Evolutionary conservation across 805 yeast species (phyloP).

Genomic region (Blastobotrys parvus): DNA sequence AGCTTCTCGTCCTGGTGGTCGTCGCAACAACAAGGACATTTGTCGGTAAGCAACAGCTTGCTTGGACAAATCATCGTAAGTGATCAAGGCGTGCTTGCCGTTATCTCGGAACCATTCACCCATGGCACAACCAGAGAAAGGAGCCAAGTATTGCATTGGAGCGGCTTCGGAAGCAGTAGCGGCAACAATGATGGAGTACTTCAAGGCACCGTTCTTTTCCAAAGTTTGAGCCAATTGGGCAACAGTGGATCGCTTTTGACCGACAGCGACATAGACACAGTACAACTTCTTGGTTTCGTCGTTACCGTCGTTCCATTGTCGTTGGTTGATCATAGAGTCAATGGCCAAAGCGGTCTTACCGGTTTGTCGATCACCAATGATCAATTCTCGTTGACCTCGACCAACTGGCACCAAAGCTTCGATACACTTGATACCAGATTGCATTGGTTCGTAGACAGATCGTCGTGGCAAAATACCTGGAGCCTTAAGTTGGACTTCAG

Average conservation of each 20-base stretch:
- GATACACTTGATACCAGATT: conserved; percentile 98
- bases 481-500: conserved; percentile 98
- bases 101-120: conserved; percentile 99
- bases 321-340: conserved; percentile 97
- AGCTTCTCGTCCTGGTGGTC: conserved; percentile 97
- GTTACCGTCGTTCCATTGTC: conserved; percentile 92
- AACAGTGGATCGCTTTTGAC: conserved; percentile 99
- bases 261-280: conserved; percentile 99
- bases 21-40: conserved; percentile 92
- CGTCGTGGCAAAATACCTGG: conserved; percentile 99
- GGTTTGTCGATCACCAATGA: conserved; percentile 99
- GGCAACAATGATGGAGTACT: conserved; percentile 96
- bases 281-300: conserved; percentile 97
- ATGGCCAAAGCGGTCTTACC: conserved; percentile 99
- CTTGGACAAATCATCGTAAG: conserved; percentile 97
- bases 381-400: conserved; percentile 99
- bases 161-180: conserved; percentile 99
- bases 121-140: conserved; percentile 99
- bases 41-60: conserved; percentile 99
- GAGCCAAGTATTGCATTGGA: conserved; percentile 99
- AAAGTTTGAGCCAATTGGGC: conserved; percentile 99
- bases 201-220: conserved; percentile 96
- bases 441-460: conserved; percentile 98
- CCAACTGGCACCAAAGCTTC: conserved; percentile 99
- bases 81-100: conserved; percentile 93